Conservation (phyloP, 2,329 filamentous ascomycete species). For the Cladophialophora chaetospira region DNA sequence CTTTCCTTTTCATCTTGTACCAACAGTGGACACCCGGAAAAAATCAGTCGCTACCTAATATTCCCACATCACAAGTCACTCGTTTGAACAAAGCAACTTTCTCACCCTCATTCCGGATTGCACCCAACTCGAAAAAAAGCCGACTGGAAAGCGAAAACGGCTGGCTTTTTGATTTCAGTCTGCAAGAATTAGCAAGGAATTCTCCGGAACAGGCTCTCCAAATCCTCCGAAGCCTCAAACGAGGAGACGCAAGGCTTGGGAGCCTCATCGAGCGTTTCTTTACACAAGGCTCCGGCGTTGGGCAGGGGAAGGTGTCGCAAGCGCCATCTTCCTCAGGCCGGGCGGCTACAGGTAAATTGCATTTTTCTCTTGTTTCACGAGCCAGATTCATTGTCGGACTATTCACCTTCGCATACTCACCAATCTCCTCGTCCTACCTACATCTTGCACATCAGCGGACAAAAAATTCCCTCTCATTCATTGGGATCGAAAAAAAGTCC, state of each 20-base stretch:
- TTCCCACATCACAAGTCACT: slow-evolving; percentile 10
- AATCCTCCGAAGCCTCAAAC: slow-evolving; percentile 15
- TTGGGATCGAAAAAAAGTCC: neutral
- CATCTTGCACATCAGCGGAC: neutral
- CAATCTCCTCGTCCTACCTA: neutral
- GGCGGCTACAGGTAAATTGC: slow-evolving; percentile 32
- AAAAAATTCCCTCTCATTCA: neutral
- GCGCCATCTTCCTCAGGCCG: slow-evolving; percentile 17
- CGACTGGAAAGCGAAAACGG: neutral
- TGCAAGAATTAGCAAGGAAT: neutral
- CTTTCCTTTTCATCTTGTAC: slow-evolving; percentile 20
- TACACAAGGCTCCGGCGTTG: slow-evolving; percentile 5
- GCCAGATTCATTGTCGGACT: slow-evolving; percentile 7
- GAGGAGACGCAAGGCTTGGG: slow-evolving; percentile 10
- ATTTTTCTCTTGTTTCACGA: slow-evolving; percentile 21
- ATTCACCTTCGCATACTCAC: neutral
- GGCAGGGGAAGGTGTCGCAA: slow-evolving; percentile 10
- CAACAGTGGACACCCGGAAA: slow-evolving; percentile 21
- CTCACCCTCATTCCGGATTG: neutral
- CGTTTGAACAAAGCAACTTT: slow-evolving; percentile 4
- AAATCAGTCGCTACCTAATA: slow-evolving; percentile 5
- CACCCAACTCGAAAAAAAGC: neutral
- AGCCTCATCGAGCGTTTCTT: slow-evolving; percentile 4
- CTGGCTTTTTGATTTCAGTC: slow-evolving; percentile 9
- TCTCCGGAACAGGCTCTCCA: neutral